Percentiles rank a stretch among this genome's conserved stretches.
These are phyloP conservation scores for Hibiscus syriacus DNA, from an alignment of 345 rosid species.

Conservation along the genomic window DNA sequence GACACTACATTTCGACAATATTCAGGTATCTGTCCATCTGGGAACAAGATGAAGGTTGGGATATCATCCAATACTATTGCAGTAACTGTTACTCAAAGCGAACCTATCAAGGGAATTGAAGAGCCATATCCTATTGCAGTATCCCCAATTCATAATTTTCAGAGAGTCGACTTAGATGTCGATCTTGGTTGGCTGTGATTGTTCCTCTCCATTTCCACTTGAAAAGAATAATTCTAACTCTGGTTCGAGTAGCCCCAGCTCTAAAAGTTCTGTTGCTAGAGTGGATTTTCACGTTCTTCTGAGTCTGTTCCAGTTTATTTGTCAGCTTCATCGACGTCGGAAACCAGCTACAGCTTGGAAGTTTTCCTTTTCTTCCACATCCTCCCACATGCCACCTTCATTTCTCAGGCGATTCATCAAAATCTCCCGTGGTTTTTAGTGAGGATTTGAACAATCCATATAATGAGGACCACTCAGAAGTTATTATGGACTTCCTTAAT, in stretches of 20 bases:
- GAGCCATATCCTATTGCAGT: constrained; percentile 24
- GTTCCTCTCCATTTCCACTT: too few species aligned
- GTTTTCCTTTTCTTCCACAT: neutral
- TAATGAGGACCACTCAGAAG: neutral
- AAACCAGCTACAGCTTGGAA: neutral
- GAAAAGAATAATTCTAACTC: too few species aligned
- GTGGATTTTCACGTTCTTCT: neutral
- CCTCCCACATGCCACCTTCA: neutral
- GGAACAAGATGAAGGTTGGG: neutral
- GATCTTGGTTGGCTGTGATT: too few species aligned
- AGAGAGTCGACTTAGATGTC: too few species aligned
- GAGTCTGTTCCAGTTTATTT: neutral
- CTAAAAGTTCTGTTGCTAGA: neutral
- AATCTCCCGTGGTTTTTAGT: neutral
- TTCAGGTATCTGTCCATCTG: neutral
- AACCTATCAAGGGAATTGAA: constrained; percentile 24
- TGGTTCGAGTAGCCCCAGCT: neutral
- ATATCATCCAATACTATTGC: neutral
- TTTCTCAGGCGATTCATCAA: neutral
- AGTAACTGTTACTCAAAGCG: constrained; percentile 23
- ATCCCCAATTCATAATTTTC: neutral
- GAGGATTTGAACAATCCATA: neutral
- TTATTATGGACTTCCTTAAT: neutral
- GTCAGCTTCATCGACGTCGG: neutral
- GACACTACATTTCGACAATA: neutral